phyloP scores from a whole-genome alignment of 805 yeast genomes.

The Saccharomycopsis sp. region DNA sequence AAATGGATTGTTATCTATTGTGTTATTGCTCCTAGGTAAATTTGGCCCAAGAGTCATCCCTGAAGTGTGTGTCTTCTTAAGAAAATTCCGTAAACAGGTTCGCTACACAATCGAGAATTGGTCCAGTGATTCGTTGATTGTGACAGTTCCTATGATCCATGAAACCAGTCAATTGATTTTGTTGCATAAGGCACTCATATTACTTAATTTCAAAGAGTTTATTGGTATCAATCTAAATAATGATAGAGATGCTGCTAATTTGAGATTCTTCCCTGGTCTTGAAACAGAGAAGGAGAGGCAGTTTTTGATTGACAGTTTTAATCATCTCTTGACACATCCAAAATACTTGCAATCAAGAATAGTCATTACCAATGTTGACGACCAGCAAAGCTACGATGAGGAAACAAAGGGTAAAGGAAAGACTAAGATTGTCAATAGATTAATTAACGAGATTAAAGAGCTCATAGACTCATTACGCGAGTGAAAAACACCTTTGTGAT shows the following conservation, averaged over 20 bases:
- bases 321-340: slow-evolving; percentile 78
- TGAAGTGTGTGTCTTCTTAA: slow-evolving; percentile 57
- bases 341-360: slow-evolving; percentile 70
- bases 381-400: slow-evolving; percentile 51
- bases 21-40: slow-evolving; percentile 50
- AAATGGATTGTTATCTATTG: slow-evolving; percentile 69
- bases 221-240: slow-evolving; percentile 21
- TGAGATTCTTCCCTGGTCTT: slow-evolving; percentile 48
- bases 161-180: slow-evolving; percentile 67
- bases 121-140: slow-evolving; percentile 47
- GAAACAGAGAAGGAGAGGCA: slow-evolving; percentile 53
- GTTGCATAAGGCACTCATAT: slow-evolving; percentile 50
- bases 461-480: slow-evolving; percentile 35
- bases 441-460: slow-evolving; percentile 48
- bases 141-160: slow-evolving; percentile 44
- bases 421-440: slow-evolving; percentile 36
- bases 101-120: slow-evolving; percentile 58
- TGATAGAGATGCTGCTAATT: slow-evolving; percentile 20
- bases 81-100: slow-evolving; percentile 61
- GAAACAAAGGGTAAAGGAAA: slow-evolving; percentile 29
- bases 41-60: slow-evolving; percentile 60
- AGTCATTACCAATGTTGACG: slow-evolving; percentile 56
- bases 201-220: slow-evolving; percentile 47
- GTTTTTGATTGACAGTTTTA: slow-evolving; percentile 55
- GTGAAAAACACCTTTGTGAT: no score